A percentile compares a stretch with the other conserved stretches of the same genome.
Evolutionary conservation across 306 rosid species (phyloP).

Genomic region (Canavalia ensiformis): DNA sequence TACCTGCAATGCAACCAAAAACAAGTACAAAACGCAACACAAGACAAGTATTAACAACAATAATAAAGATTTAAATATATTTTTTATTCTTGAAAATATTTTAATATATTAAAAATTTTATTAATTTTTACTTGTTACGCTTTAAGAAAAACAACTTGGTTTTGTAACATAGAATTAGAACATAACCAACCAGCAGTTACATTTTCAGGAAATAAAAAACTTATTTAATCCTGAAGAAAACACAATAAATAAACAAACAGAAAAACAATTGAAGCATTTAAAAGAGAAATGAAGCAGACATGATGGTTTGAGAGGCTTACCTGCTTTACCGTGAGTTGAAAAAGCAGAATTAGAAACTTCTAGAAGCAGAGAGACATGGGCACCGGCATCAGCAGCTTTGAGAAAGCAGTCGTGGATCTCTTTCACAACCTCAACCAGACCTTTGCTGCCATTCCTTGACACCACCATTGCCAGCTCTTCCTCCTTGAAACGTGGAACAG

Average conservation of each 20-base stretch:
- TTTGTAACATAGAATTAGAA: no score
- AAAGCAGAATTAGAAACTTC: conserved; percentile 66
- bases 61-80: no score
- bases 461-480: conserved; percentile 77
- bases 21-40: neutral
- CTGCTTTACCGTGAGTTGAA: conserved; percentile 60
- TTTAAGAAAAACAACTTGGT: no score
- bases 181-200: no score
- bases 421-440: conserved; percentile 70
- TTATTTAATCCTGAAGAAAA: neutral
- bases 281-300: neutral
- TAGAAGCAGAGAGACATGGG: conserved; percentile 63
- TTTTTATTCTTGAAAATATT: no score
- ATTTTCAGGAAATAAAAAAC: no score
- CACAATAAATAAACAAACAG: neutral
- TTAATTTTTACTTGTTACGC: no score
- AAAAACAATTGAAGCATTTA: no score
- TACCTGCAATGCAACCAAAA: conserved; percentile 49
- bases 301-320: conserved; percentile 44
- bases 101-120: no score
- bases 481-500: conserved; percentile 58
- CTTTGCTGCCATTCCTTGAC: conserved; percentile 62
- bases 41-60: neutral
- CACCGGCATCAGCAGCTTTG: conserved; percentile 79
- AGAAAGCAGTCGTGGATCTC: conserved; percentile 81